Evolutionary conservation across 352 stramenopile genomes (phyloP), one percentile per base, ranked within the genome.

Genomic region (Blastocystis sp.): DNA sequence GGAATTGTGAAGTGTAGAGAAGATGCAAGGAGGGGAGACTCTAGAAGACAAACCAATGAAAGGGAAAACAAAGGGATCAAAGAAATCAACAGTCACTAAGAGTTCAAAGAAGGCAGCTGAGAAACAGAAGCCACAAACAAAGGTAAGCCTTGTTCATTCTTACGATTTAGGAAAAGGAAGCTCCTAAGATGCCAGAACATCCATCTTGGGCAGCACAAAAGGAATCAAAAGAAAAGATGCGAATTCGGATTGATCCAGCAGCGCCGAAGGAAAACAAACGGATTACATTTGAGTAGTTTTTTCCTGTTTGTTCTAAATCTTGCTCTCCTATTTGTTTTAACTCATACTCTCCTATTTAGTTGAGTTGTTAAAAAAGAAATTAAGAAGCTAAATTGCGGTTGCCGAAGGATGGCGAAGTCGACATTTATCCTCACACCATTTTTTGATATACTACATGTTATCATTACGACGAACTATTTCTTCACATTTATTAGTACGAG

Each of bases 181-280:
- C 9, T 9, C 5, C 33, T 9, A 81, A 81, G 70, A 51, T 40
- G 42, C 73, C 66, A 30, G 53, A 66, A 11, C 73, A 84, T 44
- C 73, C 73, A 9, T 84, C 73, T 37, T 84, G 73, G 73, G 73
- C 58, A 42, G 73, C 73, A 22, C 73, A 84, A 37, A 84, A 66
- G 33, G 73, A 84, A 48, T 69, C 30, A 54, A 30, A 44, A 30
- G 73, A 84, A 57, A 84, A 84, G 53, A 27, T 66, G 53, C n/a
- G 53, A 24, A 35, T 84, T 33, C 73, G 68, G 33, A 84, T 84
- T 42, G 73, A 84, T 68, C 48, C 53, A 13, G 44, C 30, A 13
- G 73, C 73, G 19, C 73, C 73, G 3, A 64, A 48, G 51, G 48
- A 69, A 1, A 84, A 84, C 24, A 84, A 62, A 37, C 37, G 48